These are phyloP conservation scores for Chaetomiaceae sp. DNA, from an alignment of 2,329 filamentous ascomycete species.

Conservation along the genomic window DNA sequence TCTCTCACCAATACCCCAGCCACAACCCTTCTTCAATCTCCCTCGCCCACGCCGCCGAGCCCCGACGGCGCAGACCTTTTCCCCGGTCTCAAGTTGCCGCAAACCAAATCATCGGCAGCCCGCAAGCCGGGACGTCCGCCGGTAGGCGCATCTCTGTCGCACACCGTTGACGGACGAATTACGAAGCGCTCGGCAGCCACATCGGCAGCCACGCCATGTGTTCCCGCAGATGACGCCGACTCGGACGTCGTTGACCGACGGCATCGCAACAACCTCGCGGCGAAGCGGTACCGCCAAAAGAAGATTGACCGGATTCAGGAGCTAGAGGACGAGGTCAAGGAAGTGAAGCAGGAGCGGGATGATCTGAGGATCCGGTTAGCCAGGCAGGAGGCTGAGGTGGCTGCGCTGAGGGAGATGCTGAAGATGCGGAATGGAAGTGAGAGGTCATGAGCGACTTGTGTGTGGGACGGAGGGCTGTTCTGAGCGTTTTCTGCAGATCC, in stretches of 20 bases:
- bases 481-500: too few species aligned
- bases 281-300: constrained; percentile 60
- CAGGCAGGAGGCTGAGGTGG: constrained; percentile 55
- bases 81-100: constrained; percentile 20
- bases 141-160: constrained; percentile 5
- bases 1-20: constrained; percentile 11
- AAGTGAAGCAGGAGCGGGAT: constrained; percentile 52
- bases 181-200: constrained; percentile 7
- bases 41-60: constrained; percentile 6
- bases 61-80: constrained; percentile 1
- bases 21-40: constrained; percentile 9
- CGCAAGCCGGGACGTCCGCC: constrained; percentile 17
- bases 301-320: constrained; percentile 55
- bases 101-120: not conserved
- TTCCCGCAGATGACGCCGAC: constrained; percentile 12
- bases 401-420: constrained; percentile 47
- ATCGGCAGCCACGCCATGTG: not conserved
- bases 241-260: constrained; percentile 43
- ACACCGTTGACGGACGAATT: constrained; percentile 17
- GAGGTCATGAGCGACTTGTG: constrained; percentile 2
- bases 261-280: constrained; percentile 58
- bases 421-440: constrained; percentile 16
- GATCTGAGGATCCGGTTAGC: constrained; percentile 53
- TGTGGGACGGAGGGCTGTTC: not conserved
- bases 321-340: constrained; percentile 51